phyloP scores from a whole-genome alignment of 176 grass and related monocot genomes.

The Tillandsia fasciculata region DNA sequence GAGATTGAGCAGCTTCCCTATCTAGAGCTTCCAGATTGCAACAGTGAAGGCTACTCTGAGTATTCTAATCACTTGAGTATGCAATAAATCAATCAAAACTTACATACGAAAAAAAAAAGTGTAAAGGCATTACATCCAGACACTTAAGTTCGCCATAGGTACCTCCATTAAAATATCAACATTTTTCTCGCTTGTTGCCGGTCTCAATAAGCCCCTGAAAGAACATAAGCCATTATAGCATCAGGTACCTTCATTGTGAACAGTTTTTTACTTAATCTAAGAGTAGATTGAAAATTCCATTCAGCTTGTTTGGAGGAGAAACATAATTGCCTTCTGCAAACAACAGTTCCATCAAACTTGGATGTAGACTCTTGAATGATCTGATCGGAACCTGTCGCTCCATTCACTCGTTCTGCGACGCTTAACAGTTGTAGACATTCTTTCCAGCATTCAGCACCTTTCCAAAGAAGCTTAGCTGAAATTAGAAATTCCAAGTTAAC shows the following conservation, averaged over 20 bases:
- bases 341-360: constrained; percentile 21
- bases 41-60: constrained; percentile 63
- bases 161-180: constrained; percentile 70
- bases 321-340: constrained; percentile 76
- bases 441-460: constrained; percentile 81
- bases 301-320: constrained; percentile 6
- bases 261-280: not conserved
- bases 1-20: constrained; percentile 34
- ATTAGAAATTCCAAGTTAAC: constrained; percentile 8
- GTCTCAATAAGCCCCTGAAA: constrained; percentile 71
- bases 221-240: not conserved
- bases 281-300: not conserved
- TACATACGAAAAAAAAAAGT: not conserved
- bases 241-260: not conserved
- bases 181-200: constrained; percentile 62
- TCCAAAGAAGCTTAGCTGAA: constrained; percentile 85
- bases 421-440: constrained; percentile 54
- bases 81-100: constrained; percentile 35
- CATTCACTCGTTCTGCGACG: constrained; percentile 39
- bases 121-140: not conserved
- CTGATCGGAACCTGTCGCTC: not conserved
- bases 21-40: constrained; percentile 65
- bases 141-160: constrained; percentile 28
- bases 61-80: constrained; percentile 79
- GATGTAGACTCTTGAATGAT: constrained; percentile 7